Percentiles rank a stretch among this genome's conserved stretches.
These are phyloP conservation scores for Pilaira anomala DNA, from an alignment of 192 early-diverging fungal genomes.

Conservation along the genomic window DNA sequence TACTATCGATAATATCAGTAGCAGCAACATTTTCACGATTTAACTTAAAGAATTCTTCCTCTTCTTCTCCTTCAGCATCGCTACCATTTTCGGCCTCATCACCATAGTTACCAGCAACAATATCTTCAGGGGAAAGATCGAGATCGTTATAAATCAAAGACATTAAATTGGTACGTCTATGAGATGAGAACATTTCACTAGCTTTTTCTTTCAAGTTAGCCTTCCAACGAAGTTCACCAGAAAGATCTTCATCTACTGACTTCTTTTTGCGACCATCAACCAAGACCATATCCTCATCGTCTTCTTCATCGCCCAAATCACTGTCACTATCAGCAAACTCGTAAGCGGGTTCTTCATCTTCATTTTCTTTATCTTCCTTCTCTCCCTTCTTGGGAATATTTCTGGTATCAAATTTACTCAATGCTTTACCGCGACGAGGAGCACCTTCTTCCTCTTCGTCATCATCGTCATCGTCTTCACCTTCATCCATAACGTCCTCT, in stretches of 20 bases:
- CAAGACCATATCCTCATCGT: slow-evolving; percentile 32
- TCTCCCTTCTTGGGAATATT: slow-evolving; percentile 39
- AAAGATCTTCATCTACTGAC: slow-evolving; percentile 35
- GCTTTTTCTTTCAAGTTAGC: slow-evolving; percentile 62
- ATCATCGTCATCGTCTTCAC: slow-evolving; percentile 37
- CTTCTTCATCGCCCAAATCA: slow-evolving; percentile 54
- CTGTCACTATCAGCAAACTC: slow-evolving; percentile 75
- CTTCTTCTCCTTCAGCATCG: slow-evolving; percentile 31
- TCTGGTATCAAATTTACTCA: slow-evolving; percentile 38
- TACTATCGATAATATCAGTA: slow-evolving; percentile 61
- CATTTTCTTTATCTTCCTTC: slow-evolving; percentile 29
- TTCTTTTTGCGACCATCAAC: slow-evolving; percentile 34
- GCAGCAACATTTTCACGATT: slow-evolving; percentile 33
- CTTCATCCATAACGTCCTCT: slow-evolving; percentile 36
- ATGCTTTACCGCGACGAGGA: slow-evolving; percentile 33
- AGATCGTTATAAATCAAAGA: slow-evolving; percentile 76
- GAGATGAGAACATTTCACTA: slow-evolving; percentile 47
- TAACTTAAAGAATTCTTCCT: slow-evolving; percentile 56
- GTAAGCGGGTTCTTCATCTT: slow-evolving; percentile 28
- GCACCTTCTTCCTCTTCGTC: slow-evolving; percentile 48
- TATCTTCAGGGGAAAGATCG: slow-evolving; percentile 50
- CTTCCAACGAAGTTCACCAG: slow-evolving; percentile 68
- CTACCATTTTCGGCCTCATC: slow-evolving; percentile 26
- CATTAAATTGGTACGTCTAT: slow-evolving; percentile 80
- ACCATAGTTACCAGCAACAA: slow-evolving; percentile 37